Base-by-base conservation (phyloP, 192 early-diverging fungal species). In the Bifiguratus adelaidae region DNA sequence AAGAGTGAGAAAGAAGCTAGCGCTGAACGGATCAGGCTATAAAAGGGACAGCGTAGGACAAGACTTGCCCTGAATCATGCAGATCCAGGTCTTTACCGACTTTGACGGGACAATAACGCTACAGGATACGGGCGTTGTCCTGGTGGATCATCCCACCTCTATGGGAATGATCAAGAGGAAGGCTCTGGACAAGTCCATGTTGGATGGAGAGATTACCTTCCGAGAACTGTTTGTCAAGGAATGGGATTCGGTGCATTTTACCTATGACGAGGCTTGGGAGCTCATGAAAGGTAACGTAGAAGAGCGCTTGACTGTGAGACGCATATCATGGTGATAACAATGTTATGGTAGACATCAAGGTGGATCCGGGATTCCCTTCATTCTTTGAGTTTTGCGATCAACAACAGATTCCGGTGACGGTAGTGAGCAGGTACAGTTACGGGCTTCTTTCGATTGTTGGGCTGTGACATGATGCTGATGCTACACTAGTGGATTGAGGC, bases 331-430 rank as follows among this genome's bases (percentile, higher is more conserved):
- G n/a, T 33, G 8, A 8, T 33, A 33, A 9, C 32, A 33, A 9
- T 8, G 32, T n/a, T 20, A 28, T 45, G 23, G 19, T 48, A 67
- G 64, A 76, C 32, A 72, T 79, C 13, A 13, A 66, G n/a, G 41
- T 83, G 9, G 83, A 86, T 44, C 72, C 81, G 16, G 64, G 71
- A 2, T 85, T 89, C 52, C 41, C 52, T 5, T 41, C 36, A 0
- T 77, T 85, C 50, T 71, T 74, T 47, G 52, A 69, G 7, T 77
- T 68, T 30, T 70, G 69, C 23, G 35, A 60, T 8, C 35, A 52
- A 19, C 56, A 78, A 12, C 25, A 58, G 6, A 66, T 82, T 16
- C 77, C 86, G 12, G 63, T 88, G 24, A 73, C 70, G 13, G 70
- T 88, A 2, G 61, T 86, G 7, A 77, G 74, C 60, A 75, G 70